Base-by-base conservation (phyloP, 225 moss, liverwort and hornwort species). In the Marchantia polymorpha region DNA sequence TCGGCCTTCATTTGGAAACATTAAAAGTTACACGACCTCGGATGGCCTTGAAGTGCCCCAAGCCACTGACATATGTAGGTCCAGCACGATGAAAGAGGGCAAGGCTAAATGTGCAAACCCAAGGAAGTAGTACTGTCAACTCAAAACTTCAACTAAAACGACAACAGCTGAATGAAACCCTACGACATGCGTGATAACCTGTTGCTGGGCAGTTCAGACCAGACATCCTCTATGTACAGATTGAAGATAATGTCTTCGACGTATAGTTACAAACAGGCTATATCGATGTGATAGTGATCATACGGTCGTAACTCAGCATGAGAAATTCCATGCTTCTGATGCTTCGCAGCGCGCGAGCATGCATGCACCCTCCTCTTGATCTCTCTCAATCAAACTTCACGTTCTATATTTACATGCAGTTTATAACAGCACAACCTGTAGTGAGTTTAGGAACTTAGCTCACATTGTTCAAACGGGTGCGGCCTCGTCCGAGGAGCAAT, bases 151-250 rank as follows among this genome's bases (percentile, higher is more conserved):
- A 39, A 39, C 39, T 39, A 39, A 39, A 39, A 39, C 39, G 30
- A 13, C 30, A 9, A 46, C 46, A 70, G 20, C 70, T 17, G 26
- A 53, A 26, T 12, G 17, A 25, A 52, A 73, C 73, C 26, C 52
- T 52, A 68, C 10, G 14, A 68, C 68, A 71, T 49, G 31, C 22
- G 15, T 6, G 68, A 46, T 17, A 53, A 26, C 55, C 55, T 74
- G 55, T 15, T 55, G 29, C 29, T 55, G 56, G 14, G 58, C 56
- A 25, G 15, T 25, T 75, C 58, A 29, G 4, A 29, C 8, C 0
- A 27, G 12, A 74, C 27, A 74, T 74, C 56, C 48, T 74, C 55
- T 75, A 75, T 54, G 3, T 75, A 75, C 75, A 60, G 51, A 58
- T 8, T 10, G 59, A 75, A 59, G 20, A 27, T 26, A 16, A 60